Conservation (phyloP, 345 rosid genomes). For the Rhodamnia rubescens region DNA sequence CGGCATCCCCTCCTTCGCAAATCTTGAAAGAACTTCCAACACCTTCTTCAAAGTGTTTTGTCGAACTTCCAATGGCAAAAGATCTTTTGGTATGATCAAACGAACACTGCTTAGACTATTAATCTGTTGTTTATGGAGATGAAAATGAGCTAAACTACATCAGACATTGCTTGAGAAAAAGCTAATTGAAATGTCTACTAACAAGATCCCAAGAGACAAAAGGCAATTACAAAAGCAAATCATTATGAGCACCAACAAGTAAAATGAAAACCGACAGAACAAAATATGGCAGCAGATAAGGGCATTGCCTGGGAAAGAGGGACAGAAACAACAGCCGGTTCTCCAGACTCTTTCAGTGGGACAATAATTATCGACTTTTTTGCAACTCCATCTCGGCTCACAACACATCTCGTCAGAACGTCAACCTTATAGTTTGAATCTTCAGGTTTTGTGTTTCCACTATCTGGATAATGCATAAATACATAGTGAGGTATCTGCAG, state of each 20-base stretch:
- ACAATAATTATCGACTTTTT: constrained; percentile 51
- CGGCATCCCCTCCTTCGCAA: constrained; percentile 56
- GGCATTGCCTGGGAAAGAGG: constrained; percentile 58
- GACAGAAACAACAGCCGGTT: constrained; percentile 66
- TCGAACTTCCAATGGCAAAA: constrained; percentile 73
- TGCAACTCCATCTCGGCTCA: constrained; percentile 46
- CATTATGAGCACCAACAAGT: background rate
- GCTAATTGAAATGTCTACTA: background rate
- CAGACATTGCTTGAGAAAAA: background rate
- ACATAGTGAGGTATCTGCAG: background rate
- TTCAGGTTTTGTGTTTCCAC: constrained; percentile 57
- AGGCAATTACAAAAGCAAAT: background rate
- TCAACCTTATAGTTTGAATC: constrained; percentile 62
- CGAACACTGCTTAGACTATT: constrained; percentile 67
- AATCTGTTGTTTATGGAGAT: constrained; percentile 39
- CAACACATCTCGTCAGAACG: constrained; percentile 78
- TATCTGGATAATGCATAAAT: constrained; percentile 40
- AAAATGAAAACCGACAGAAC: background rate
- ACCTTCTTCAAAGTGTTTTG: constrained; percentile 38
- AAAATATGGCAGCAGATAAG: background rate
- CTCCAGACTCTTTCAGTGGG: constrained; percentile 64
- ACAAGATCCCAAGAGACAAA: background rate
- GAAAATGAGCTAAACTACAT: background rate
- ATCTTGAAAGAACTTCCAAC: constrained; percentile 71
- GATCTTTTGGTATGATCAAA: constrained; percentile 66